phyloP scores from a whole-genome alignment of 305 asterid genomes.

The Rubia tinctorum region DNA sequence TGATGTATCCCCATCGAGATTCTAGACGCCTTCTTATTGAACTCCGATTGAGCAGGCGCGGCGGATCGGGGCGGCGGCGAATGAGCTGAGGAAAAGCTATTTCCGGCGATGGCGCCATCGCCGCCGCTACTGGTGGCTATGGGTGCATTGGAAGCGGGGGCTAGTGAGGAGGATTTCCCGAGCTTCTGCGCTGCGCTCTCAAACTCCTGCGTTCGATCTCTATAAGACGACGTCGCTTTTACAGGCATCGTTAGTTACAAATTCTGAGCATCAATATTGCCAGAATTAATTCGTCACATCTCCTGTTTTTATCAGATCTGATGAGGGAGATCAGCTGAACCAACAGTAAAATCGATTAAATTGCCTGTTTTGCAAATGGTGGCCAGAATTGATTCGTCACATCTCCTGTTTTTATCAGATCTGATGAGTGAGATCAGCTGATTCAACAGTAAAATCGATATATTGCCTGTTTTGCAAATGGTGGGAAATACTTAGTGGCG shows the following conservation, averaged over 20 bases:
- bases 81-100: slow-evolving; percentile 16
- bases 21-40: slow-evolving; percentile 73
- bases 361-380: not conserved
- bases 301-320: slow-evolving; percentile 7
- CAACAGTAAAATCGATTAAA: not conserved
- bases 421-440: not conserved
- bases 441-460: not conserved
- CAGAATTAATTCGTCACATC: not conserved
- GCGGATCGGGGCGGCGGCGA: slow-evolving; percentile 14
- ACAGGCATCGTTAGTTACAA: slow-evolving; percentile 19
- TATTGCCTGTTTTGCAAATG: not conserved
- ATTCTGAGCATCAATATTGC: not conserved
- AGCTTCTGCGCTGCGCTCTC: slow-evolving; percentile 64
- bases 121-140: slow-evolving; percentile 42
- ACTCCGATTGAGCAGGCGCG: slow-evolving; percentile 39
- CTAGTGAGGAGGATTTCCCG: slow-evolving; percentile 47
- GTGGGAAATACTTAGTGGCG: too few relatives aligned
- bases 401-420: slow-evolving; percentile 2
- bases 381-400: not conserved
- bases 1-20: slow-evolving; percentile 83
- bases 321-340: not conserved
- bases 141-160: slow-evolving; percentile 34
- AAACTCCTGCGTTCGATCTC: slow-evolving; percentile 95
- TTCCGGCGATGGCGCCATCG: not conserved
- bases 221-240: slow-evolving; percentile 54